Conservation (phyloP, 2,329 filamentous ascomycete genomes). For the Geosmithia putterillii region DNA sequence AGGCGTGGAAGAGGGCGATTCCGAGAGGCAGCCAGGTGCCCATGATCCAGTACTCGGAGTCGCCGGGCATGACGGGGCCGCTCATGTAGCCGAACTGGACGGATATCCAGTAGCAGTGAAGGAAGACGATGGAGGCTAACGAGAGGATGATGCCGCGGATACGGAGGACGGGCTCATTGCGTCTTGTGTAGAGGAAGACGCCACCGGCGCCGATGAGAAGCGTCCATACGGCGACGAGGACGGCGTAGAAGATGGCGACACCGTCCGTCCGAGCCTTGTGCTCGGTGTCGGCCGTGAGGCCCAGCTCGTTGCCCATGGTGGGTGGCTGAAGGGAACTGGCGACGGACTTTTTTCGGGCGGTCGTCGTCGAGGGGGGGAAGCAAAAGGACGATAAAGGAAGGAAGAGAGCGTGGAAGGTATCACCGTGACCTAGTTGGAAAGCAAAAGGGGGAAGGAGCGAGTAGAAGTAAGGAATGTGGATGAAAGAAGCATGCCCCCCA, state of each 20-base stretch:
- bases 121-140: constrained; percentile 7
- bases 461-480: not conserved
- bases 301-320: not conserved
- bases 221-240: constrained; percentile 24
- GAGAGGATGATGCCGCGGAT: constrained; percentile 7
- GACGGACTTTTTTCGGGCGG: not conserved
- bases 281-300: not conserved
- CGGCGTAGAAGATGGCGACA: constrained; percentile 27
- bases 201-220: constrained; percentile 23
- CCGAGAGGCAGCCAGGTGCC: constrained; percentile 51
- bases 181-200: constrained; percentile 24
- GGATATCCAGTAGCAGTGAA: constrained; percentile 30
- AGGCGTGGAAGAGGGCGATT: constrained; percentile 53
- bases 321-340: no score
- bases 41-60: constrained; percentile 55
- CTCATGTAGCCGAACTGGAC: constrained; percentile 25
- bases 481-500: not conserved
- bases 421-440: not conserved
- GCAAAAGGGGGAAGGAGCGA: not conserved
- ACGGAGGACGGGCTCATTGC: constrained; percentile 19
- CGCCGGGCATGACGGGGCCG: constrained; percentile 30
- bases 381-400: not conserved
- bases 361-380: not conserved
- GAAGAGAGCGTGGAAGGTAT: not conserved
- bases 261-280: constrained; percentile 13